These are phyloP conservation scores for Vicia villosa DNA, from an alignment of 306 rosid genomes.

Conservation along the genomic window DNA sequence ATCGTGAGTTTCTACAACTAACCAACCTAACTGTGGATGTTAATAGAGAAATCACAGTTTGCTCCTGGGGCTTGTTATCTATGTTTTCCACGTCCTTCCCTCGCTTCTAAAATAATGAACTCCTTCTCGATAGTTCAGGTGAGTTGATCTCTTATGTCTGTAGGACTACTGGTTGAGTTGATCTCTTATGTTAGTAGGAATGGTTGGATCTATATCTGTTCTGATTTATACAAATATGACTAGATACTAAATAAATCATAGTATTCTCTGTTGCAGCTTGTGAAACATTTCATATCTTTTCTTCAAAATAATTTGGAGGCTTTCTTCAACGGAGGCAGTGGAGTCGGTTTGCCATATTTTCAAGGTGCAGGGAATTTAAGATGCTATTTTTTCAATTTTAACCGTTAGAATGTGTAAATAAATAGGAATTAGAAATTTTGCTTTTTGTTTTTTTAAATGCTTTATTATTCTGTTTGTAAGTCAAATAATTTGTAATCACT, in stretches of 20 bases:
- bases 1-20: constrained; percentile 75
- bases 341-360: constrained; percentile 45
- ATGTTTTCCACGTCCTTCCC: constrained; percentile 48
- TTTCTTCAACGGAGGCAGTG: constrained; percentile 31
- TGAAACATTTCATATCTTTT: neutral
- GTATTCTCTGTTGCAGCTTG: constrained; percentile 8
- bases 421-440: constrained; percentile 53
- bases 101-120: constrained; percentile 54
- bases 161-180: constrained; percentile 47
- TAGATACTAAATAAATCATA: neutral
- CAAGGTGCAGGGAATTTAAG: constrained; percentile 59
- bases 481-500: constrained; percentile 55
- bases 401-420: constrained; percentile 64
- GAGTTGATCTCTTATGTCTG: neutral
- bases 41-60: constrained; percentile 59
- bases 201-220: neutral
- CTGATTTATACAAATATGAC: neutral
- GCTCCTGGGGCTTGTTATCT: constrained; percentile 44
- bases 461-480: constrained; percentile 33
- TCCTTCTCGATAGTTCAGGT: constrained; percentile 55
- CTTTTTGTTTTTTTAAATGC: constrained; percentile 8
- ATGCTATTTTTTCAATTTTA: constrained; percentile 40
- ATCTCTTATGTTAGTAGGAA: neutral
- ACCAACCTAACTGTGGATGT: constrained; percentile 52
- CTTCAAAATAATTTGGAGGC: neutral